Base-by-base conservation (phyloP, 176 grass and related monocot genomes). In the Carex myosuroides region DNA sequence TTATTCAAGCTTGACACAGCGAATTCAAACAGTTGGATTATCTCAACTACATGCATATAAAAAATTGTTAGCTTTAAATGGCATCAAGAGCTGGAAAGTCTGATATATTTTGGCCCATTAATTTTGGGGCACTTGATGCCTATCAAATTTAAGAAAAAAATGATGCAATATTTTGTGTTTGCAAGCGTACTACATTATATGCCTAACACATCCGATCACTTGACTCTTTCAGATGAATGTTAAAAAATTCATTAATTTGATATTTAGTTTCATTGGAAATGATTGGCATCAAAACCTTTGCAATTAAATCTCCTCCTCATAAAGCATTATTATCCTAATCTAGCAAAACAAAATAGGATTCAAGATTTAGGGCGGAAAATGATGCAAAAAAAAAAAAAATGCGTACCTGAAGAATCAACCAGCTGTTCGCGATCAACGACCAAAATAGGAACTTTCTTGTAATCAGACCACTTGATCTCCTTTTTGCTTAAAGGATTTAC, bases 391-490 rank as follows among this genome's bases (percentile, higher is more conserved):
- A 13, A 72, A 13, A 9, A 63, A 2, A 12, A 42, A 33, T 69
- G 8, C 20, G 24, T 57, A 98, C 95, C 95, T 92, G 95, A 95
- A 64, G 95, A 98, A 79, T 98, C 88, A 76, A 93, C 80, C 63
- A 98, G 63, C 71, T 90, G 86, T 90, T 98, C 95, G 67, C 95
- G 86, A 81, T 95, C 92, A 56, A 98, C 89, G 32, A 88, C 90
- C 85, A 98, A 79, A 82, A 95, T 98, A n/a, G 95, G 95, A 63
- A 98, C 95, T 90, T 98, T 98, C 91, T 95, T 95, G 88, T 98
- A 98, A 80, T 95, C 92, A 88, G 95, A 98, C 95, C 95, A 98
- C 80, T 98, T 98, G 70, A 98, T 95, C 87, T 98, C 95, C 88
- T 94, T 93, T 86, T 98, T 98, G 86, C 92, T 98, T 84, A 98